Evolutionary conservation across 1,284 basidiomycete species (phyloP).

Genomic region (Flammula alnicola): DNA sequence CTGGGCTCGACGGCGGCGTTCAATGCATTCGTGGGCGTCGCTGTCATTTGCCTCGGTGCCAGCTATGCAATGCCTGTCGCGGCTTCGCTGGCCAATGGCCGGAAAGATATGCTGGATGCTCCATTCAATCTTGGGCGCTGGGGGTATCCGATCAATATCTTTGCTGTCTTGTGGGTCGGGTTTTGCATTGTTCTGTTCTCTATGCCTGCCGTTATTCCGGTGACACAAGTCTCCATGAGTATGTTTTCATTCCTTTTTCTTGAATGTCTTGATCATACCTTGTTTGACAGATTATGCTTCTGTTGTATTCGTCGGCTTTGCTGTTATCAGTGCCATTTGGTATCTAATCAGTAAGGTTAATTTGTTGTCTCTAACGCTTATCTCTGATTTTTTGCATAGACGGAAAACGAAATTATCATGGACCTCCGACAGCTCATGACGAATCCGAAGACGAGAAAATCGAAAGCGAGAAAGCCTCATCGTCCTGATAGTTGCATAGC

Average conservation of each 20-base stretch:
- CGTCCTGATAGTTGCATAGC: neutral
- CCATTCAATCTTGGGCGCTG: conserved; percentile 48
- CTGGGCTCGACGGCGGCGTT: conserved; percentile 60
- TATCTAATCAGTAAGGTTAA: conserved; percentile 53
- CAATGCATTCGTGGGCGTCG: conserved; percentile 60
- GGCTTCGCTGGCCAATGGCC: conserved; percentile 45
- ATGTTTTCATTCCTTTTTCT: conserved; percentile 21
- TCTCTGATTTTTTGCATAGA: conserved; percentile 28
- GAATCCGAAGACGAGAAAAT: conserved; percentile 5
- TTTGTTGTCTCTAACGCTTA: neutral
- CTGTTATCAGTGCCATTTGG: conserved; percentile 56
- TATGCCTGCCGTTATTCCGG: conserved; percentile 59
- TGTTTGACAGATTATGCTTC: conserved; percentile 55
- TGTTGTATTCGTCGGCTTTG: conserved; percentile 66
- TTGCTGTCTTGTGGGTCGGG: conserved; percentile 52
- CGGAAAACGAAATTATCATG: conserved; percentile 43
- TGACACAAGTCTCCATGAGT: conserved; percentile 53
- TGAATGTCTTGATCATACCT: neutral
- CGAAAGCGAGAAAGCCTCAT: conserved; percentile 14
- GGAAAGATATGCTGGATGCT: conserved; percentile 44
- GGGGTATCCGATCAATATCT: conserved; percentile 44
- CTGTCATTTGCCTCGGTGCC: conserved; percentile 57
- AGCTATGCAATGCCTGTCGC: conserved; percentile 57
- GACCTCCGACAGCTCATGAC: conserved; percentile 36
- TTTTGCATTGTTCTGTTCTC: conserved; percentile 62